A percentile compares a stretch with the other conserved stretches of the same genome.
These are phyloP conservation scores for Ogataea allantospora DNA, from an alignment of 805 yeast genomes.

Conservation along the genomic window DNA sequence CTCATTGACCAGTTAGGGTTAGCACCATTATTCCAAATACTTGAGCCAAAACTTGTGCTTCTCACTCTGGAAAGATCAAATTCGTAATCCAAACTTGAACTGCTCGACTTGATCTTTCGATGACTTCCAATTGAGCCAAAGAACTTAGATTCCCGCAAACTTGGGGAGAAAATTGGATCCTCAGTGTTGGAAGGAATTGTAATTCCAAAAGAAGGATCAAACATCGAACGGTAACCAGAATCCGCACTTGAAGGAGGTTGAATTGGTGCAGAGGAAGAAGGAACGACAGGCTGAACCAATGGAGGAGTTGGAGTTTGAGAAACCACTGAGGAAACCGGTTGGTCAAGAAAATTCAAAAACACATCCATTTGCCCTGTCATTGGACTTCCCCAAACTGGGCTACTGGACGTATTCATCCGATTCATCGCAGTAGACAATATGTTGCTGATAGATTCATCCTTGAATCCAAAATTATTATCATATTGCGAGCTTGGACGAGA, in stretches of 20 bases:
- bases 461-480: slow-evolving; percentile 20
- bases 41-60: slow-evolving; percentile 36
- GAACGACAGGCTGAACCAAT: slow-evolving; percentile 4
- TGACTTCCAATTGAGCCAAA: slow-evolving; percentile 18
- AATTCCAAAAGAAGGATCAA: slow-evolving; percentile 16
- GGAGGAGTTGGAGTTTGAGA: background rate
- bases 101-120: slow-evolving; percentile 15
- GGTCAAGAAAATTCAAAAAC: slow-evolving; percentile 2
- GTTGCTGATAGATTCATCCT: slow-evolving; percentile 20
- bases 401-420: slow-evolving; percentile 21
- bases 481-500: slow-evolving; percentile 17
- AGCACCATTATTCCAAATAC: slow-evolving; percentile 33
- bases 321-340: background rate
- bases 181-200: slow-evolving; percentile 6
- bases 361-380: slow-evolving; percentile 6
- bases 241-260: slow-evolving; percentile 1
- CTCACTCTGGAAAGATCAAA: slow-evolving; percentile 28
- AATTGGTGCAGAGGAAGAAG: background rate
- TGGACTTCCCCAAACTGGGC: slow-evolving; percentile 21
- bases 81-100: slow-evolving; percentile 16
- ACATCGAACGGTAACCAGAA: slow-evolving; percentile 9
- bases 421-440: slow-evolving; percentile 25
- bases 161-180: slow-evolving; percentile 20
- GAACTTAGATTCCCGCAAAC: slow-evolving; percentile 21
- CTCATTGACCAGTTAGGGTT: slow-evolving; percentile 17